These are phyloP conservation scores for Fusarium sp. DNA, from an alignment of 2,329 filamentous ascomycete species.

Conservation along the genomic window DNA sequence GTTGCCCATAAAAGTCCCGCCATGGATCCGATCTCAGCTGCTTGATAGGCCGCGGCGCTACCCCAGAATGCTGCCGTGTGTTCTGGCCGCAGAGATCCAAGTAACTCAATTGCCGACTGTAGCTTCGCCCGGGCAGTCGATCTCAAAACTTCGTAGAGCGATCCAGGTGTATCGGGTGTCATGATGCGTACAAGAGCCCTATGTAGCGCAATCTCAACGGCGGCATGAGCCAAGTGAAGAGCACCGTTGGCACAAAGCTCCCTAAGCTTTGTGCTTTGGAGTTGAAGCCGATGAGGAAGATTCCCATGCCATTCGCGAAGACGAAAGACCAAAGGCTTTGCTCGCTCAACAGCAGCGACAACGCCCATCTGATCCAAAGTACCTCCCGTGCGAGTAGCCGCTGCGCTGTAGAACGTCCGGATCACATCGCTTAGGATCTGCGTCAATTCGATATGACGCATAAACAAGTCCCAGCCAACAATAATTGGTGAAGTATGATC, in stretches of 20 bases:
- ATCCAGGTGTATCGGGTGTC: constrained; percentile 46
- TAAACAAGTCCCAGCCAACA: constrained; percentile 61
- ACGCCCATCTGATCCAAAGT: constrained; percentile 49
- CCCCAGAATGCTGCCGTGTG: constrained; percentile 61
- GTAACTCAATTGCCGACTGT: constrained; percentile 54
- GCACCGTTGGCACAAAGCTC: constrained; percentile 58
- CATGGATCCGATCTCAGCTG: constrained; percentile 57
- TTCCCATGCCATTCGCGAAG: constrained; percentile 58
- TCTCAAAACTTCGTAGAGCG: constrained; percentile 49
- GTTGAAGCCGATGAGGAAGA: constrained; percentile 59
- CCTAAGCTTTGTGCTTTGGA: constrained; percentile 55
- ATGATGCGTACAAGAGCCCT: constrained; percentile 61
- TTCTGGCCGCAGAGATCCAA: constrained; percentile 57
- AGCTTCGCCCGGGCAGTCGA: constrained; percentile 55
- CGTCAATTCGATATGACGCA: constrained; percentile 63
- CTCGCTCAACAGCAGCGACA: constrained; percentile 49
- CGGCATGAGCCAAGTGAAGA: constrained; percentile 63
- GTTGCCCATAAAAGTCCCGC: constrained; percentile 57
- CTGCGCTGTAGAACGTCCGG: constrained; percentile 59
- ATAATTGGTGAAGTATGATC: constrained; percentile 57
- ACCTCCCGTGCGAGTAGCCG: constrained; percentile 46
- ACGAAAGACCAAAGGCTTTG: constrained; percentile 49
- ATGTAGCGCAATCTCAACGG: constrained; percentile 64
- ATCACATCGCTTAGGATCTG: constrained; percentile 64
- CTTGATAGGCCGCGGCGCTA: constrained; percentile 57